A percentile compares a stretch with the other conserved stretches of the same genome.
Conservation (phyloP, 805 yeast species). For the Ogataea dorogensis region DNA sequence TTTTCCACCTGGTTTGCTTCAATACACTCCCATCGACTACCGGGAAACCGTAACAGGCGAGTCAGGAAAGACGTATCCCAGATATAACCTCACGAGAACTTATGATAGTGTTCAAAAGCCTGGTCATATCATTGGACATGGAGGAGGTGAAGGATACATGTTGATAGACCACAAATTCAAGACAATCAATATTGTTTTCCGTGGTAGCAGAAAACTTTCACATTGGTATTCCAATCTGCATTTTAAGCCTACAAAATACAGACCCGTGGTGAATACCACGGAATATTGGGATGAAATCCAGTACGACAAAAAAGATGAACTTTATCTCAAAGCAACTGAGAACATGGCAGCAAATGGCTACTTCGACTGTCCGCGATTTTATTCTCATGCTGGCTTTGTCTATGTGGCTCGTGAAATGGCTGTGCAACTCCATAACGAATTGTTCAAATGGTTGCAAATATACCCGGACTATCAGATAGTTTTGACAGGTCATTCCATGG, state of each 20-base stretch:
- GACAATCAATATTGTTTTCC: slow-evolving; percentile 15
- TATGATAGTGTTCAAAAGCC: slow-evolving; percentile 9
- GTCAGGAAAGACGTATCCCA: background rate
- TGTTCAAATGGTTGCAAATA: slow-evolving; percentile 11
- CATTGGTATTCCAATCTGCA: slow-evolving; percentile 24
- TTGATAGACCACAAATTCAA: slow-evolving; percentile 17
- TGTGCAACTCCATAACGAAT: slow-evolving; percentile 14
- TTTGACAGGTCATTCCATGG: slow-evolving; percentile 49
- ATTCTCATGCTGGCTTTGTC: slow-evolving; percentile 22
- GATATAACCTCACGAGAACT: slow-evolving; percentile 16
- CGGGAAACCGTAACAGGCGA: slow-evolving; percentile 6
- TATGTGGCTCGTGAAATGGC: slow-evolving; percentile 13
- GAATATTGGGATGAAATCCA: slow-evolving; percentile 11
- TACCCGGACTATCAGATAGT: slow-evolving; percentile 29
- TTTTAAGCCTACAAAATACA: slow-evolving; percentile 14
- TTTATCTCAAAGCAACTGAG: background rate
- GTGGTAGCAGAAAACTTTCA: slow-evolving; percentile 19
- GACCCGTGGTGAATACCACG: slow-evolving; percentile 8
- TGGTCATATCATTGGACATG: slow-evolving; percentile 12
- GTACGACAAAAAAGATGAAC: slow-evolving; percentile 2
- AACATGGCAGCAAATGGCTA: slow-evolving; percentile 8
- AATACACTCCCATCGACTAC: slow-evolving; percentile 11
- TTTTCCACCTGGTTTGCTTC: slow-evolving; percentile 15
- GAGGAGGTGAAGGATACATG: slow-evolving; percentile 26
- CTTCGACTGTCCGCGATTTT: slow-evolving; percentile 10